These are phyloP conservation scores for Saturnispora mendoncae DNA, from an alignment of 805 yeast genomes.

Conservation along the genomic window DNA sequence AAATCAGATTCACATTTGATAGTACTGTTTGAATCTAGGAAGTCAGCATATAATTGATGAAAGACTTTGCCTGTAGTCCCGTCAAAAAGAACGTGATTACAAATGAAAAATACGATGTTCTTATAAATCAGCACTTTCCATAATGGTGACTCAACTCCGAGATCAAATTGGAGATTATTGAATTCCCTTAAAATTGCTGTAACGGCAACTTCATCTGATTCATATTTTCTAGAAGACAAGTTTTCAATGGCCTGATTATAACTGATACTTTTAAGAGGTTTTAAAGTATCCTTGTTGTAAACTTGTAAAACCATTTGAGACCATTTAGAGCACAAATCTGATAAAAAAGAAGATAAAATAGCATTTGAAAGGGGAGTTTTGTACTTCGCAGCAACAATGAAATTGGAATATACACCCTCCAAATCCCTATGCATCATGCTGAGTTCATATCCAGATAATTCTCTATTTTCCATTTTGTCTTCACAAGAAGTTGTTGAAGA, in stretches of 20 bases:
- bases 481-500: neutral
- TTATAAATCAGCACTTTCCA: conserved; percentile 9
- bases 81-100: conserved; percentile 11
- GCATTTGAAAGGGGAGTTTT: neutral
- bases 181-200: conserved; percentile 3
- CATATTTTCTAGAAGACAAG: neutral
- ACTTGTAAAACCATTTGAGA: conserved; percentile 12
- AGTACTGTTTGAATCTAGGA: too few species aligned
- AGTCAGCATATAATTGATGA: conserved; percentile 3
- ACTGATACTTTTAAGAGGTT: neutral
- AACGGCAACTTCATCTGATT: neutral
- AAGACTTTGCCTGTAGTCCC: conserved; percentile 14
- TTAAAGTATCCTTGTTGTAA: neutral
- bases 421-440: neutral
- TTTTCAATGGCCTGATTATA: neutral
- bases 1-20: neutral
- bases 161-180: conserved; percentile 5
- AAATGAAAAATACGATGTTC: conserved; percentile 8
- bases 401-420: conserved; percentile 7
- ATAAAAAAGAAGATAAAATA: neutral
- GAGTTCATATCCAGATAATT: conserved; percentile 9
- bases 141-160: conserved; percentile 5
- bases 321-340: conserved; percentile 4
- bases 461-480: conserved; percentile 1
- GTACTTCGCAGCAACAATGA: conserved; percentile 10